These are phyloP conservation scores for Chaetomium olivaceum DNA, from an alignment of 2,329 filamentous ascomycete genomes.

Conservation along the genomic window DNA sequence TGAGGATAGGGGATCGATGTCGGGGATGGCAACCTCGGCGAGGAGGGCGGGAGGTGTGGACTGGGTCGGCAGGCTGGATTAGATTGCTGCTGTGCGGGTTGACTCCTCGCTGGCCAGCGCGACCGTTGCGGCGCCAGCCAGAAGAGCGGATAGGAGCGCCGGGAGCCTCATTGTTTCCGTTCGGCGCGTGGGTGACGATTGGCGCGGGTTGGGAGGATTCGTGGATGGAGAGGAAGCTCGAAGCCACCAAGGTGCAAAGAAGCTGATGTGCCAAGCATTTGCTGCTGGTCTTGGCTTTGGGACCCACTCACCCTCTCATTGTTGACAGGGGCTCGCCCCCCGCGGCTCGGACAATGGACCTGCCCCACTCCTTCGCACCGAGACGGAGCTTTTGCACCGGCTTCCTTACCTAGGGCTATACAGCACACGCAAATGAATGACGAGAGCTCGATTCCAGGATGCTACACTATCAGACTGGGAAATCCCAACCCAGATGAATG, in stretches of 20 bases:
- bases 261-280: not conserved
- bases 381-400: not conserved
- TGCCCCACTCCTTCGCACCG: not conserved
- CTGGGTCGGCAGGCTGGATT: conserved; percentile 50
- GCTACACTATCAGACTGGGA: not conserved
- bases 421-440: not conserved
- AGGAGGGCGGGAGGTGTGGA: conserved; percentile 44
- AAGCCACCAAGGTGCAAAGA: not conserved
- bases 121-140: conserved; percentile 9
- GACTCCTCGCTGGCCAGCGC: conserved; percentile 9
- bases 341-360: not conserved
- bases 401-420: not conserved
- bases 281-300: not conserved
- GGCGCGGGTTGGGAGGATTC: not conserved
- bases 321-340: not conserved
- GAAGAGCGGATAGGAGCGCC: conserved; percentile 20
- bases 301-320: not conserved
- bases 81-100: conserved; percentile 51
- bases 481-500: not conserved
- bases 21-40: conserved; percentile 56
- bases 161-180: conserved; percentile 17
- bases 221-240: not conserved
- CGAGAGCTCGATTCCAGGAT: not conserved
- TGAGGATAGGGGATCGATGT: conserved; percentile 43
- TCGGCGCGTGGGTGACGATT: not conserved